Conservation (phyloP, 768 basidiomycete genomes). For the Kwoniella sp. region DNA sequence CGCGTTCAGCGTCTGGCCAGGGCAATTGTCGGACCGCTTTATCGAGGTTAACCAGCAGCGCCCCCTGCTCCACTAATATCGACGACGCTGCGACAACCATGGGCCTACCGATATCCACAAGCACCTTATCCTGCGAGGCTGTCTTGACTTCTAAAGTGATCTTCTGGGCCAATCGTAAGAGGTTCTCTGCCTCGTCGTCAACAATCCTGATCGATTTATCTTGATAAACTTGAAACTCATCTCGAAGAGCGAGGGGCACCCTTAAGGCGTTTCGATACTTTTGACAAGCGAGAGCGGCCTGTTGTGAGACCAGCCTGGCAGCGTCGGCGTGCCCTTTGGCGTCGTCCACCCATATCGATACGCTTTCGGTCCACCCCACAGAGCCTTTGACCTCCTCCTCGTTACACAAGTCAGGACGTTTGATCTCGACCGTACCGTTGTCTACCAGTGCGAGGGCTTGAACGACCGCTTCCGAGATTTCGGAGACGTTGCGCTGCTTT, state of each 20-base stretch:
- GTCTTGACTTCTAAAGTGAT: not conserved
- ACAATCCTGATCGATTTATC: not conserved
- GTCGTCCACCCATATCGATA: not conserved
- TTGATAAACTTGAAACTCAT: not conserved
- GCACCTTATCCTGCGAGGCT: not conserved
- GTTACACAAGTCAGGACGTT: not conserved
- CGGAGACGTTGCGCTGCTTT: not conserved
- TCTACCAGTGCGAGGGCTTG: not conserved
- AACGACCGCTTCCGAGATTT: not conserved
- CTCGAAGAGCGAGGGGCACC: not conserved
- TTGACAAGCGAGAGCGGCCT: conserved; percentile 1
- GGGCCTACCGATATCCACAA: not conserved
- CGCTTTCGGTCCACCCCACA: not conserved
- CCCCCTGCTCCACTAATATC: not conserved
- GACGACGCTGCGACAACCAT: not conserved
- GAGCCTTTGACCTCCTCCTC: not conserved
- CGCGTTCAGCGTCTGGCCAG: not conserved
- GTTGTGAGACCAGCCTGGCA: no score
- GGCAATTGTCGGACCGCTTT: not conserved
- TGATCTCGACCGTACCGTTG: not conserved
- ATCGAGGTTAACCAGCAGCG: not conserved
- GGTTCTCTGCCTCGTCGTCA: not conserved
- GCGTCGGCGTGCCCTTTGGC: not conserved
- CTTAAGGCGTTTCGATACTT: conserved; percentile 12
- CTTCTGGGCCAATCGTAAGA: not conserved